Evolutionary conservation across 345 rosid genomes (phyloP).

Genomic region (Camelina sativa): DNA sequence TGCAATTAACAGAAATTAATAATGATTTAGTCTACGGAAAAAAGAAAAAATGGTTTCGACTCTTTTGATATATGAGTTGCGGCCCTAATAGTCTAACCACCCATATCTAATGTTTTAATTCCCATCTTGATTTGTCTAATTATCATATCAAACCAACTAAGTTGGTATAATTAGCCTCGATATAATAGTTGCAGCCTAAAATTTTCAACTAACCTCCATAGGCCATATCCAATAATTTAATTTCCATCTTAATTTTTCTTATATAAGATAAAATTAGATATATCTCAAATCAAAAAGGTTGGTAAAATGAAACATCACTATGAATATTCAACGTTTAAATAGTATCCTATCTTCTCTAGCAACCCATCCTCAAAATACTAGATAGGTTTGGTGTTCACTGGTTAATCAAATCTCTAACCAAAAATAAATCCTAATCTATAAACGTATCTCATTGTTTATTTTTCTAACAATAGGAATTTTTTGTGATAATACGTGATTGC

Average conservation of each 20-base stretch:
- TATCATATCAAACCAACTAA: not conserved
- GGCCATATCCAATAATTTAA: slow-evolving; percentile 20
- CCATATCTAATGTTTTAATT: slow-evolving; percentile 13
- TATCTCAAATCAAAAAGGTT: slow-evolving; percentile 37
- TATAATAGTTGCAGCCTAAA: not conserved
- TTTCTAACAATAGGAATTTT: not conserved
- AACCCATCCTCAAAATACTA: slow-evolving; percentile 24
- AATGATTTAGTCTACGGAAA: not conserved
- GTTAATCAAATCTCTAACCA: not conserved
- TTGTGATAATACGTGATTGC: not conserved
- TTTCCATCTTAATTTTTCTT: not conserved
- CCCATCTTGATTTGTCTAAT: slow-evolving; percentile 5
- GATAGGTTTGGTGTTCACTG: not conserved
- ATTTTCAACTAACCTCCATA: not conserved
- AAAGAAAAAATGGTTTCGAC: not conserved
- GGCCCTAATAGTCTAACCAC: not conserved
- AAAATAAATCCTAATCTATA: not conserved
- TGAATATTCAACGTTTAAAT: slow-evolving; percentile 26
- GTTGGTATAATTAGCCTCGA: not conserved
- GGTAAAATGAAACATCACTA: slow-evolving; percentile 24
- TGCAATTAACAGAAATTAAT: not conserved
- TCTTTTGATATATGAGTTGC: slow-evolving; percentile 1
- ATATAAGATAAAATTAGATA: slow-evolving; percentile 12
- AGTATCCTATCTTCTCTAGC: not conserved
- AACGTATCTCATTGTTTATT: not conserved